Base-by-base conservation (phyloP, 805 yeast genomes). In the Metschnikowia lochheadii region DNA sequence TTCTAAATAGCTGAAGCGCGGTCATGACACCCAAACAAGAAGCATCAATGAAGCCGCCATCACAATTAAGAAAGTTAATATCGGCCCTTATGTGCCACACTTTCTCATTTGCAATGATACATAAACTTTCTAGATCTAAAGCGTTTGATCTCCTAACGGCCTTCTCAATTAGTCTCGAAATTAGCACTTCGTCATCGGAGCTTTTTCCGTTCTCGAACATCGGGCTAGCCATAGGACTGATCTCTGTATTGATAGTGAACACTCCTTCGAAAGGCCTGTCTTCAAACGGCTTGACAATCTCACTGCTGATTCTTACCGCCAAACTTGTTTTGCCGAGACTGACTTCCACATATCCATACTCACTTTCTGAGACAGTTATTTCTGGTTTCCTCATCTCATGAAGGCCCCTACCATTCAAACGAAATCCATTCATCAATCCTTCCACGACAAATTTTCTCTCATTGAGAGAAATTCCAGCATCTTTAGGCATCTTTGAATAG, bases 221-320 rank as follows among this genome's bases (percentile, higher is more conserved):
- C 0, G 96, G 85, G 5, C 90, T 83, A 1, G 97, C 96, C 89
- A 92, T 85, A 14, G 97, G 88, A 18, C 90, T 80, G 40, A 88
- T 82, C 61, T 94, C 98, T 2, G 96, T 87, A 45, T 86, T 81
- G 13, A 94, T 90, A 21, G 79, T 75, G 64, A 94, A 90, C 3
- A 87, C 61, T 1, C 99, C 99, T 67, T 94, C 99, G 64, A 89
- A 92, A 0, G 97, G 97, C 49, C 96, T 77, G 57, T 91, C 96
- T 45, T 89, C 96, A 55, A 78, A 85, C 0, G 99, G 99, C 51
- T 81, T 79, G 3, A 81, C 77, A 13, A 94, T 83, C 47, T 82
- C 84, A 10, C 95, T 86, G 15, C 90, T 82, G 5, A 92, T 83
- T 49, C 88, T 76, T 3, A 82, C 89, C 1, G 84, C 77, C 10